Base-by-base conservation (phyloP, 257 asterid species). In the Prunella vulgaris region DNA sequence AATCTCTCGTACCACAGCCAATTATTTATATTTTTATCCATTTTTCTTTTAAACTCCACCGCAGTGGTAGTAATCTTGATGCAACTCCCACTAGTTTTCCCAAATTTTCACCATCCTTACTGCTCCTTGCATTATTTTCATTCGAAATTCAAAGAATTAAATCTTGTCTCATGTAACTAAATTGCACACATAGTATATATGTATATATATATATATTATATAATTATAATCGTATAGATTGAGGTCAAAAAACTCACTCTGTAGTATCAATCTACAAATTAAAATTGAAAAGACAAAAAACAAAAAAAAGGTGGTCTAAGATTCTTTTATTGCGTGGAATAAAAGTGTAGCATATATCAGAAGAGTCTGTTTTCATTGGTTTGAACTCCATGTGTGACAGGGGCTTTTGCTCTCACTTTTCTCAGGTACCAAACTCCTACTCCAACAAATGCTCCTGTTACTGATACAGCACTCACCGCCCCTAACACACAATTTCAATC, bases 351-450 rank as follows among this genome's bases (percentile, higher is more conserved):
- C 14, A 25, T 48, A 2, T 1, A 17, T 83, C 75, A 93, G 32
- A 90, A 93, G 64, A 90, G 93, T 38, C 99, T 79, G 28, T 93
- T 93, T 66, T 90, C 99, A 44, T 86, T 93, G 80, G 73, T 87
- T 73, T 90, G 86, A 38, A 93, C 96, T 17, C 99, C 99, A 74
- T 93, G 99, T 40, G 88, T 90, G 0, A 93, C 96, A 0, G 97
- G 93, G 2, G 97, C 93, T 80, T 82, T 90, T 25, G 93, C 77
- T 78, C 95, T 89, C 72, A 93, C 46, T 77, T 87, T 90, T 57
- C 68, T 81, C 32, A 90, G 74, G 69, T 88, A 93, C 99, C 96
- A 93, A 37, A 93, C 75, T 68, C 93, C 97, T 5, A 82, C 95
- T 58, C 96, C 99, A 8, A 87, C 90, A 59, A 93, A 77, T 59